Conservation (phyloP, 148 eudicot genomes). For the Rhododendron ferrugineum region DNA sequence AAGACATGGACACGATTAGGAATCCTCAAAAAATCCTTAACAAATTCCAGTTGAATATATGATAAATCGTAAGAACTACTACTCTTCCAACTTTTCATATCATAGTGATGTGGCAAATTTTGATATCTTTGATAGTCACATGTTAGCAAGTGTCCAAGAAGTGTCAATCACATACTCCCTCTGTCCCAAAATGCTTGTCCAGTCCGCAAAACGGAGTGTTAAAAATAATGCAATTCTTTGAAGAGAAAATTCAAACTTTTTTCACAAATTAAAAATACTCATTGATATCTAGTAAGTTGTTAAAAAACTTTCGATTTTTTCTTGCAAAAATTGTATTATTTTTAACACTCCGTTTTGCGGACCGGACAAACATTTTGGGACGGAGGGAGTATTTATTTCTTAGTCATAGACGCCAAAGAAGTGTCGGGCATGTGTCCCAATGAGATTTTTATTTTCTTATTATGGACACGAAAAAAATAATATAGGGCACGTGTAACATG, state of each 20-base stretch:
- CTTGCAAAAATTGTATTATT: too few relatives aligned
- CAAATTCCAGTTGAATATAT: neutral
- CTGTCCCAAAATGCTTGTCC: too few relatives aligned
- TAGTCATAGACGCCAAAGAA: neutral
- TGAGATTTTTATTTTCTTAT: neutral
- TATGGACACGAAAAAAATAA: neutral
- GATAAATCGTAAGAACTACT: neutral
- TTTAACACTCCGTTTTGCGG: too few relatives aligned
- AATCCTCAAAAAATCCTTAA: neutral
- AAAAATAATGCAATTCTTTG: too few relatives aligned
- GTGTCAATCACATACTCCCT: too few relatives aligned
- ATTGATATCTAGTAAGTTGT: too few relatives aligned
- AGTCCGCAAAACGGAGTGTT: too few relatives aligned
- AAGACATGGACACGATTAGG: neutral
- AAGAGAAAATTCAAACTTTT: too few relatives aligned
- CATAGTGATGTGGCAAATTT: neutral
- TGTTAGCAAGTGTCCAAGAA: neutral
- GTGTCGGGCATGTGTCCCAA: neutral
- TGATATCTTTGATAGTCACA: neutral
- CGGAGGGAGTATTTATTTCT: too few relatives aligned
- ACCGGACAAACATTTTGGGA: too few relatives aligned
- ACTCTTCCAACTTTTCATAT: neutral
- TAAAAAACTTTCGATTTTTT: too few relatives aligned
- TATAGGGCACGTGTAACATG: neutral
- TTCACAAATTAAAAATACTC: too few relatives aligned